Evolutionary conservation across 257 asterid genomes (phyloP).

Genomic region (Solanum etuberosum): DNA sequence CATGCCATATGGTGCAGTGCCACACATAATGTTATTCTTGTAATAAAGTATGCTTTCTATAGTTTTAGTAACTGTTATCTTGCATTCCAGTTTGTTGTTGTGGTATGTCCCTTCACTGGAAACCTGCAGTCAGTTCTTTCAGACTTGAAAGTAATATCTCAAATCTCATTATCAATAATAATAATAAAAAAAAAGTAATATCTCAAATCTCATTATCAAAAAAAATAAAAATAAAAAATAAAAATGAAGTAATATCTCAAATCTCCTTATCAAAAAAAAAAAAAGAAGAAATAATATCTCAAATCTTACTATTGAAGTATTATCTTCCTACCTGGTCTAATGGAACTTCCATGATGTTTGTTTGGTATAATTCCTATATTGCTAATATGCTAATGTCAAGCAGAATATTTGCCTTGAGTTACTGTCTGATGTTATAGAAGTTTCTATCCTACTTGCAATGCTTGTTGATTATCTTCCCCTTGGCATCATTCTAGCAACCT

Average conservation of each 20-base stretch:
- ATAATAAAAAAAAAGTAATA: not conserved
- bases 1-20: not conserved
- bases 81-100: not conserved
- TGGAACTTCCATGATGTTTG: not conserved
- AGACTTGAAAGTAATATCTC: not conserved
- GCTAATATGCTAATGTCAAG: not conserved
- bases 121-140: not conserved
- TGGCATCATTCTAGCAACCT: not conserved
- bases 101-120: not conserved
- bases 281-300: not conserved
- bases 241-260: not conserved
- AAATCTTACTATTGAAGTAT: not conserved
- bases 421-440: not conserved
- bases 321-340: not conserved
- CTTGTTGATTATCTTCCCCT: not conserved
- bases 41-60: not conserved
- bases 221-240: not conserved
- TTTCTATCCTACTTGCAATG: not conserved
- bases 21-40: not conserved
- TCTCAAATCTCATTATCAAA: not conserved
- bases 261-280: not conserved
- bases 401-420: not conserved
- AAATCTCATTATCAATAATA: not conserved
- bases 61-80: not conserved
- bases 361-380: not conserved